Percentiles rank a stretch among this genome's conserved stretches.
Evolutionary conservation across 1,284 basidiomycete genomes (phyloP).

Genomic region (Trametes hirsuta): DNA sequence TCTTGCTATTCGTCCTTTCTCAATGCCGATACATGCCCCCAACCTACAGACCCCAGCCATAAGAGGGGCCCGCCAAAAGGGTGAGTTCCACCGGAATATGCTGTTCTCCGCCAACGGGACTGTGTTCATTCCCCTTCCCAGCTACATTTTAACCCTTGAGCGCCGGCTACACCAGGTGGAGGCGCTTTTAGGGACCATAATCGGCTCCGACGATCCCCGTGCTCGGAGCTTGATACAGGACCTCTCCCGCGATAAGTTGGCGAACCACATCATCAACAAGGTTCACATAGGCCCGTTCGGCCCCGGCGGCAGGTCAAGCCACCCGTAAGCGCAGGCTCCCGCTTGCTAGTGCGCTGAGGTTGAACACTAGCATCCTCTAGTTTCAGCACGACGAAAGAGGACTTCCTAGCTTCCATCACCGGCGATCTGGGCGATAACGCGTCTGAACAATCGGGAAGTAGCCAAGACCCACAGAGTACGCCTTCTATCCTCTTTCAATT

Average conservation of each 20-base stretch:
- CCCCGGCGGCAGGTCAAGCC: conserved; percentile 28
- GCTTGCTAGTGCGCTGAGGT: not conserved
- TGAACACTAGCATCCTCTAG: conserved; percentile 6
- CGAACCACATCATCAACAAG: conserved; percentile 34
- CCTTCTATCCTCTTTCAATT: not conserved
- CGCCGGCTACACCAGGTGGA: conserved; percentile 37
- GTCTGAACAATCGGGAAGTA: conserved; percentile 14
- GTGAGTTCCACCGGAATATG: conserved; percentile 13
- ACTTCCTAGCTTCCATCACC: conserved; percentile 33
- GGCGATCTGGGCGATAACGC: conserved; percentile 26
- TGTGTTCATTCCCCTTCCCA: conserved; percentile 3
- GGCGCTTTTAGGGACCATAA: conserved; percentile 35
- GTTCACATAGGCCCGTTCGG: conserved; percentile 36
- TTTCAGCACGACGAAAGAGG: conserved; percentile 34
- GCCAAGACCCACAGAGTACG: conserved; percentile 12
- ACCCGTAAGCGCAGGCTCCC: conserved; percentile 26
- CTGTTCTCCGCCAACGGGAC: not conserved
- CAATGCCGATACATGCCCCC: not conserved
- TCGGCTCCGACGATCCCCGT: conserved; percentile 34
- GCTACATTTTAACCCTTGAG: conserved; percentile 37
- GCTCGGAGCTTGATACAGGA: conserved; percentile 33
- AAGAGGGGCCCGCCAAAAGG: conserved; percentile 38
- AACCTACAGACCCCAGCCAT: conserved; percentile 30
- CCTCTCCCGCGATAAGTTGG: conserved; percentile 33
- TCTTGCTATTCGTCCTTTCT: not conserved